These are phyloP conservation scores for Ganoderma leucocontextum DNA, from an alignment of 1,284 basidiomycete genomes.

Conservation along the genomic window DNA sequence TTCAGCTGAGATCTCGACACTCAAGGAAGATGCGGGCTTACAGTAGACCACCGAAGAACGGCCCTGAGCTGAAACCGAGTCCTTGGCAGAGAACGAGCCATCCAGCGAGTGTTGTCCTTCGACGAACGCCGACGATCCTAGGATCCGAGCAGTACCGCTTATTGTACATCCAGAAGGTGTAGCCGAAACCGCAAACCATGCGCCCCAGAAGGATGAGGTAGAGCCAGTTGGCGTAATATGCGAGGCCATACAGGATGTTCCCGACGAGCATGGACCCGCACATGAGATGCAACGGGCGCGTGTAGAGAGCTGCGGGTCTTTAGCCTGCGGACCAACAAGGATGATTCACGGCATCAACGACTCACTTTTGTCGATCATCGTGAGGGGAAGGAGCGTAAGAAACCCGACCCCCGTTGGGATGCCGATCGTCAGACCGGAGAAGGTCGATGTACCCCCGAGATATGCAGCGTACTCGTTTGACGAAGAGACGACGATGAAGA, in stretches of 20 bases:
- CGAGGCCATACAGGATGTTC: conserved; percentile 53
- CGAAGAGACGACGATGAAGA: conserved; percentile 75
- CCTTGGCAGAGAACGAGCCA: conserved; percentile 73
- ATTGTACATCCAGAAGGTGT: conserved; percentile 56
- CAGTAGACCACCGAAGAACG: conserved; percentile 71
- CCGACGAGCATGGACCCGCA: conserved; percentile 53
- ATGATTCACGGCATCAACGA: conserved; percentile 1
- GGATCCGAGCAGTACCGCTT: conserved; percentile 74
- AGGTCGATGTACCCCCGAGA: conserved; percentile 70
- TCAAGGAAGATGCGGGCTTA: conserved; percentile 12
- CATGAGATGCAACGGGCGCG: conserved; percentile 51
- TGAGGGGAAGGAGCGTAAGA: conserved; percentile 63
- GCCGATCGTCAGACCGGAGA: conserved; percentile 76
- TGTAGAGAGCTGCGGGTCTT: conserved; percentile 58
- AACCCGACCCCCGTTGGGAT: conserved; percentile 70
- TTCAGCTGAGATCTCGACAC: not conserved
- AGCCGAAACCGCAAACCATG: conserved; percentile 58
- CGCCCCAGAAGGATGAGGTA: conserved; percentile 59
- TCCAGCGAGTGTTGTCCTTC: conserved; percentile 68
- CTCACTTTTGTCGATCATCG: conserved; percentile 62
- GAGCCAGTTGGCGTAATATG: conserved; percentile 54
- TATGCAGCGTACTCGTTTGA: conserved; percentile 67
- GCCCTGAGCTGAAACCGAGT: conserved; percentile 69
- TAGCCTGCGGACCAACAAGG: not conserved
- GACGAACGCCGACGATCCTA: conserved; percentile 69